These are phyloP conservation scores for Wallacemonas sp. DNA, from an alignment of 208 protist genomes.

Conservation along the genomic window DNA sequence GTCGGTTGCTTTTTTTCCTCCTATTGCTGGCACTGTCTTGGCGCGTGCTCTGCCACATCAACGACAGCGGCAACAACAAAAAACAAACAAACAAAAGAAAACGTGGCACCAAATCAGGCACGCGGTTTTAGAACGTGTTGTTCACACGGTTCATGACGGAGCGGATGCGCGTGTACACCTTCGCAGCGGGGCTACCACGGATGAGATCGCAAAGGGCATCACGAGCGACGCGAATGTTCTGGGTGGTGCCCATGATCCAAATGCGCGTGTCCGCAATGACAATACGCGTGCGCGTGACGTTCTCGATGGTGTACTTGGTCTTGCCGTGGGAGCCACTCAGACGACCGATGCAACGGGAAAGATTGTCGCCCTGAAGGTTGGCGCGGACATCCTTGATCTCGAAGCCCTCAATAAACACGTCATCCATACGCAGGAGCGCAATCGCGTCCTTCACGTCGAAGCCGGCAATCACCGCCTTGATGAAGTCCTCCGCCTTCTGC, in stretches of 20 bases:
- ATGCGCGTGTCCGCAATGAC: slow-evolving; percentile 98
- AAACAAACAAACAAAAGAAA: background rate
- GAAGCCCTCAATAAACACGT: slow-evolving; percentile 99
- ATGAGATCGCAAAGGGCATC: slow-evolving; percentile 98
- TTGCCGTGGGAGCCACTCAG: slow-evolving; percentile 99
- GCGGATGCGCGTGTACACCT: slow-evolving; percentile 97
- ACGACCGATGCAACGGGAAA: slow-evolving; percentile 98
- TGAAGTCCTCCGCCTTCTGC: slow-evolving; percentile 98
- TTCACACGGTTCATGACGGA: slow-evolving; percentile 95
- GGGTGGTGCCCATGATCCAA: slow-evolving; percentile 98
- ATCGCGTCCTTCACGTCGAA: slow-evolving; percentile 97
- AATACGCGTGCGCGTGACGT: slow-evolving; percentile 98
- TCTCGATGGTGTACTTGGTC: slow-evolving; percentile 99
- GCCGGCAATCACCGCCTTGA: slow-evolving; percentile 98
- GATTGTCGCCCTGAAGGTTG: slow-evolving; percentile 91
- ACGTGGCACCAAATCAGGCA: too few relatives aligned
- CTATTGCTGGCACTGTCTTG: too few relatives aligned
- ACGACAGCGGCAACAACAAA: background rate
- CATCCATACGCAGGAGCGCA: slow-evolving; percentile 99
- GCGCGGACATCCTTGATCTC: slow-evolving; percentile 97
- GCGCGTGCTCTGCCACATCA: too few relatives aligned
- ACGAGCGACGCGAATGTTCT: slow-evolving; percentile 97
- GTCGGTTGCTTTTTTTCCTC: too few relatives aligned
- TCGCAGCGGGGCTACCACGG: slow-evolving; percentile 94
- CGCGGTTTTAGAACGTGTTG: slow-evolving; percentile 93